These are phyloP conservation scores for Paraphaeosphaeria minitans DNA, from an alignment of 2,329 filamentous ascomycete genomes.

Conservation along the genomic window DNA sequence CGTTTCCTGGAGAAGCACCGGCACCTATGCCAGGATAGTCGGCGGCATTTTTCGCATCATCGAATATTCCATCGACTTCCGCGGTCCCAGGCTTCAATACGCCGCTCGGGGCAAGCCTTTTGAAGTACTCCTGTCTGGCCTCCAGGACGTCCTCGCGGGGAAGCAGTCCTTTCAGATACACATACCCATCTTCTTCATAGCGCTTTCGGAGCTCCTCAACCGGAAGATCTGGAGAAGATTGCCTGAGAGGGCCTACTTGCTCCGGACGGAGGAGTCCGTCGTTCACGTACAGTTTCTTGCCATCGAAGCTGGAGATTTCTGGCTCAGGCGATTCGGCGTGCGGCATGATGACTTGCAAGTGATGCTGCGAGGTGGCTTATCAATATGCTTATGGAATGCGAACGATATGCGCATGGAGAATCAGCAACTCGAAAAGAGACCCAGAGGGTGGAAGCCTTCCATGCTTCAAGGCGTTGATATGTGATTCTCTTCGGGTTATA, in stretches of 20 bases:
- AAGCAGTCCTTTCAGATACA: constrained; percentile 61
- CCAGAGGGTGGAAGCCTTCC: not conserved
- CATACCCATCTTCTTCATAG: constrained; percentile 58
- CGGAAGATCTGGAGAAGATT: constrained; percentile 52
- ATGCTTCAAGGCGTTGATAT: not conserved
- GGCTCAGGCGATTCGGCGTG: constrained; percentile 36
- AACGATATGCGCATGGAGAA: not conserved
- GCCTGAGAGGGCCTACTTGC: constrained; percentile 51
- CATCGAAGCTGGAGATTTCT: constrained; percentile 30
- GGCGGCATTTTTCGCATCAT: constrained; percentile 48
- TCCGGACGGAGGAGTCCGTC: constrained; percentile 54
- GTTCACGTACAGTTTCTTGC: constrained; percentile 49
- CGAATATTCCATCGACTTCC: constrained; percentile 61
- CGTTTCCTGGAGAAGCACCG: constrained; percentile 53
- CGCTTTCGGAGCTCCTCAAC: constrained; percentile 55
- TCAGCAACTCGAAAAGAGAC: not conserved
- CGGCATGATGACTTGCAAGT: constrained; percentile 31
- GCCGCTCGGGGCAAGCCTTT: constrained; percentile 59
- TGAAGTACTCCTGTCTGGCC: constrained; percentile 60
- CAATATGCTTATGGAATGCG: not conserved
- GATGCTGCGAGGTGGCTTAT: not conserved
- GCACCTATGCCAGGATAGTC: constrained; percentile 62
- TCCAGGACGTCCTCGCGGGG: constrained; percentile 59
- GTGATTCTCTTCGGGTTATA: not conserved
- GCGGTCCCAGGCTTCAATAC: constrained; percentile 60